Base-by-base conservation (phyloP, 768 basidiomycete genomes). In the Mycena pura region DNA sequence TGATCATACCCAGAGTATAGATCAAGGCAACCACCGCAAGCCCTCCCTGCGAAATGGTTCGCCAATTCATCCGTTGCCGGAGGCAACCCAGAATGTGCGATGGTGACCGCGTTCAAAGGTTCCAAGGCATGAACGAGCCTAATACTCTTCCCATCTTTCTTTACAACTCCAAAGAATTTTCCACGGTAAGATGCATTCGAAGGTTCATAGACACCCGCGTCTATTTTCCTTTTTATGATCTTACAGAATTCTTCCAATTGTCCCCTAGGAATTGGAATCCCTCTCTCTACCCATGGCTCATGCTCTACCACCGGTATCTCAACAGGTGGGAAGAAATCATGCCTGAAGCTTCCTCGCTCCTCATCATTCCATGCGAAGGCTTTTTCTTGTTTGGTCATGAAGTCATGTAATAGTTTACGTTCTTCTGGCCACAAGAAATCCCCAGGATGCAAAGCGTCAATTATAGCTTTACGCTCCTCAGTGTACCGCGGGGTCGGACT, bases 121-220 rank as follows among this genome's bases (percentile, higher is more conserved):
- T 75, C 69, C 8, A 75, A 51, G 27, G 69, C 60, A 38, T 73
- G 72, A 0, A 75, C 70, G 0, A 72, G 22, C 0, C 66, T 49
- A 2, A 76, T 62, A 0, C 57, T 63, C 24, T 67, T 68, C 1
- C 69, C 60, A 25, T 71, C 65, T 24, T 72, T 70, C 39, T 60
- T 60, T 8, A 62, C 24, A 5, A 78, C 71, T 22, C 70, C 74
- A 40, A 77, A 79, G 72, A 72, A 75, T 4, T 69, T 48, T 0
- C 72, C 74, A 0, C 72, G 54, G 39, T 79, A 78, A 3, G 63
- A 43, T 1, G 64, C 19, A n/a, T 59, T 40, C 1, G 41, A 63
- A 1, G 34, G 46, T 21, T 64, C 66, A 25, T 59, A 66, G n/a
- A 57, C 64, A 0, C 63, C 58, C 1, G 66, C 45, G 21, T 63